Percentiles rank a stretch among this genome's conserved stretches.
Conservation (phyloP, 202 grass and related monocot genomes). For the Tripidium arundinaceum region DNA sequence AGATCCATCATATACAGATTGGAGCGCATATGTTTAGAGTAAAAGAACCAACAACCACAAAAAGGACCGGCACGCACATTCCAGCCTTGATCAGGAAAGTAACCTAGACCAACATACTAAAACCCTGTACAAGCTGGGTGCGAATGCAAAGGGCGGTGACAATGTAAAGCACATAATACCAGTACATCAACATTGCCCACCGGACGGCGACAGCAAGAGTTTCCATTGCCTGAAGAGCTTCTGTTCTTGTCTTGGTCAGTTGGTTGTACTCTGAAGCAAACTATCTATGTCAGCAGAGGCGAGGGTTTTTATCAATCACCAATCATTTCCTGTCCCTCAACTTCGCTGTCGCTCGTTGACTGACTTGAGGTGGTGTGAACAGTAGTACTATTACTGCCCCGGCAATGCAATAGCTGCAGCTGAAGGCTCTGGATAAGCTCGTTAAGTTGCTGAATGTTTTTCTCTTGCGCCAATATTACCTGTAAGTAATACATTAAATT, state of each 20-base stretch:
- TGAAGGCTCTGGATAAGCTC: conserved; percentile 94
- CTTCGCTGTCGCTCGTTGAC: conserved; percentile 24
- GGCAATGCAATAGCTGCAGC: conserved; percentile 78
- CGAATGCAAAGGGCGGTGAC: background rate
- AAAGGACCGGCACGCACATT: background rate
- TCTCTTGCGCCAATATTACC: conserved; percentile 94
- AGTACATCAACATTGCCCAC: conserved; percentile 1
- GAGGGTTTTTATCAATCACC: conserved; percentile 34
- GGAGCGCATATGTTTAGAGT: background rate
- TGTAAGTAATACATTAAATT: conserved; percentile 11
- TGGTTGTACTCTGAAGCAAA: conserved; percentile 20
- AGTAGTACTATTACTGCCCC: conserved; percentile 66
- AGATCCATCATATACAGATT: background rate
- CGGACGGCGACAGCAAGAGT: background rate
- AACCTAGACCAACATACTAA: conserved; percentile 23
- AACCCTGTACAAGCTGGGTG: conserved; percentile 20
- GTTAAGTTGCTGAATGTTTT: conserved; percentile 87
- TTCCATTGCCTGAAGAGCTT: background rate
- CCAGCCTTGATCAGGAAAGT: background rate
- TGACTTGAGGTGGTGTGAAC: conserved; percentile 34
- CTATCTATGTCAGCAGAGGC: background rate
- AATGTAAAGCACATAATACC: background rate
- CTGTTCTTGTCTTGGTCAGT: background rate
- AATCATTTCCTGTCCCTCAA: conserved; percentile 46
- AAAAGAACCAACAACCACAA: background rate